Conservation (phyloP, 345 rosid genomes). For the Eucalyptus cloeziana region DNA sequence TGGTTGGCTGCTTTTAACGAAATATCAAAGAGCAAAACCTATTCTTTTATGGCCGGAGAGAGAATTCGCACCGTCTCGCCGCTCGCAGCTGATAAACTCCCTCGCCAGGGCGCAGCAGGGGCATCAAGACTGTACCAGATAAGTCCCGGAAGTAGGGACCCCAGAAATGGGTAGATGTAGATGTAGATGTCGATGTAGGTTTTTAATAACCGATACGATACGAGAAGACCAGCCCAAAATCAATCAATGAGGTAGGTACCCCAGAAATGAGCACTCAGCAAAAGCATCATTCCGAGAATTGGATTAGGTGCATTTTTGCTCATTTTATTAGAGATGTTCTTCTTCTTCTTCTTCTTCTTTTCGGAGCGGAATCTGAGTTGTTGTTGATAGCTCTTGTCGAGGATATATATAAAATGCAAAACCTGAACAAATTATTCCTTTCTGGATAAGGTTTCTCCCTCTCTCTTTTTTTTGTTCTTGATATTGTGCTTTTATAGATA, state of each 20-base stretch:
- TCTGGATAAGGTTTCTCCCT: neutral
- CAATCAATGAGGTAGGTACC: neutral
- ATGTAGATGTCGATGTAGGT: neutral
- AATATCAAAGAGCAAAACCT: neutral
- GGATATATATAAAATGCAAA: neutral
- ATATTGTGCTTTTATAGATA: neutral
- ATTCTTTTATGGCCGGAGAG: rapidly evolving
- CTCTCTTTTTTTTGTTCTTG: neutral
- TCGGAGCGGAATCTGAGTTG: neutral
- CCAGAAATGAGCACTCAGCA: neutral
- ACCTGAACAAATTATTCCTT: neutral
- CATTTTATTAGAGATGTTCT: neutral
- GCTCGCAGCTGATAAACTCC: neutral
- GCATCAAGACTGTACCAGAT: neutral
- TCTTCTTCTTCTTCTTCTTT: rapidly evolving
- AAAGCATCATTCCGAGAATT: neutral
- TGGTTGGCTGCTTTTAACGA: neutral
- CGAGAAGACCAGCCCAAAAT: neutral
- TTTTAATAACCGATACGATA: neutral
- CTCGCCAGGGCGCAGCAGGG: neutral
- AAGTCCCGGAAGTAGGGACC: neutral
- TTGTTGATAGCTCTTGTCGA: neutral
- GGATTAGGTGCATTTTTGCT: neutral
- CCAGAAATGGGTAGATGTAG: neutral
- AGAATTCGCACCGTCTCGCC: rapidly evolving